Percentiles rank a stretch among this genome's conserved stretches.
Conservation (phyloP, 2,329 filamentous ascomycete genomes). For the Thielaviopsis cerberus region DNA sequence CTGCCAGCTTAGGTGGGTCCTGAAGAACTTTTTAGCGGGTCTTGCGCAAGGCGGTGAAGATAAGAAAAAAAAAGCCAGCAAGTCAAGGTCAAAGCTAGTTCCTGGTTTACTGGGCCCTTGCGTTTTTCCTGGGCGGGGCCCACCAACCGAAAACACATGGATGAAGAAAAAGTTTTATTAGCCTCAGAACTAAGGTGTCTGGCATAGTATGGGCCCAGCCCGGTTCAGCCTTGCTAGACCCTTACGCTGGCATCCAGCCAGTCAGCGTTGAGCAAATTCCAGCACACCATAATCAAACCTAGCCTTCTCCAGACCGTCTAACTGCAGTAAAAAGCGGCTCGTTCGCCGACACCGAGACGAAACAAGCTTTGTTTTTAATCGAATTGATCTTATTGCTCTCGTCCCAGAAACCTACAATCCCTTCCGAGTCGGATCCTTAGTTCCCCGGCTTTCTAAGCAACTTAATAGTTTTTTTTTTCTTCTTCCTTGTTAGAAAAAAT, state of each 20-base stretch:
- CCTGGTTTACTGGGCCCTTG: neutral
- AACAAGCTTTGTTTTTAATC: neutral
- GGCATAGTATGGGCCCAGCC: neutral
- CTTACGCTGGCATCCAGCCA: neutral
- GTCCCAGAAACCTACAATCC: neutral
- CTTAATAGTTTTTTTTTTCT: neutral
- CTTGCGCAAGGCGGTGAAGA: conserved; percentile 19
- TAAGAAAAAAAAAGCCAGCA: conserved; percentile 4
- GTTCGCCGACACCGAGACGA: neutral
- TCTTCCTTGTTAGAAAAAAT: neutral
- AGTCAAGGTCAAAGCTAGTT: neutral
- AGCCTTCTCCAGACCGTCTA: neutral
- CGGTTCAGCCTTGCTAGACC: neutral
- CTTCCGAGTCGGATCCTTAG: neutral
- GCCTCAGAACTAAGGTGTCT: neutral
- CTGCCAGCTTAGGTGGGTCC: conserved; percentile 20
- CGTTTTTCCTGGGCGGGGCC: neutral
- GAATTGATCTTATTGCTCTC: neutral
- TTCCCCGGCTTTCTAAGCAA: neutral
- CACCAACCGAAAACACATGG: neutral
- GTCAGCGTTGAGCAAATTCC: neutral
- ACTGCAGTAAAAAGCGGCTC: neutral
- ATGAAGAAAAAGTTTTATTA: neutral
- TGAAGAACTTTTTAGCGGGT: conserved; percentile 12
- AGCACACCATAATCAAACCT: neutral